Evolutionary conservation across 495 filamentous ascomycete species (phyloP).

Genomic region (Aspergillus coremiiformis): DNA sequence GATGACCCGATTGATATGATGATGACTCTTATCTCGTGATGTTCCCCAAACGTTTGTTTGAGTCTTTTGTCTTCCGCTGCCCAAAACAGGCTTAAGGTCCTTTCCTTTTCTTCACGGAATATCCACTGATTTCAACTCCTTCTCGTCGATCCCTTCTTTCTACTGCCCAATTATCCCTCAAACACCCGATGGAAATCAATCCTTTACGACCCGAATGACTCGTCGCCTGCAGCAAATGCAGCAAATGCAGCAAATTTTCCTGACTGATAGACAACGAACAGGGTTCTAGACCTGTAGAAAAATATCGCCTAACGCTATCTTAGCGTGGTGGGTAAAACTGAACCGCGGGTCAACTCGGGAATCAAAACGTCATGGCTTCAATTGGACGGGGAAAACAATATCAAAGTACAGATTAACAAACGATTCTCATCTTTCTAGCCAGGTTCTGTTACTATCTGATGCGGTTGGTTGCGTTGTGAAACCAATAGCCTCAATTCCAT

Average conservation of each 20-base stretch:
- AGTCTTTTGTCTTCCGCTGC: not conserved
- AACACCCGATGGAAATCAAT: not conserved
- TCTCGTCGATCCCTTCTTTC: not conserved
- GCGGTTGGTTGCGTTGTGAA: not conserved
- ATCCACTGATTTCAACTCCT: not conserved
- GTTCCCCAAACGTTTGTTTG: not conserved
- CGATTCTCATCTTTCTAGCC: not conserved
- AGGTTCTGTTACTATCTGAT: not conserved
- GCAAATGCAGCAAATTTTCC: not conserved
- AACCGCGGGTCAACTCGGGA: conserved; percentile 6
- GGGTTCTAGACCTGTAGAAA: conserved; percentile 1
- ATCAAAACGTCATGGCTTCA: conserved; percentile 7
- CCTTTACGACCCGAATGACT: not conserved
- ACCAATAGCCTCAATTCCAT: not conserved
- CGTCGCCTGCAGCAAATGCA: too few species aligned
- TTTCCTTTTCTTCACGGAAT: not conserved
- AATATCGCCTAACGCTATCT: conserved; percentile 6
- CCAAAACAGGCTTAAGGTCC: not conserved
- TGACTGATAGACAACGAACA: not conserved
- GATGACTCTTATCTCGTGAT: too few species aligned
- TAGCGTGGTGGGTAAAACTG: conserved; percentile 1
- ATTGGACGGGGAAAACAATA: not conserved
- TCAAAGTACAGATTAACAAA: not conserved
- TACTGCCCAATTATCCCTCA: not conserved
- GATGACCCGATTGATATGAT: too few species aligned